Base-by-base conservation (phyloP, 495 filamentous ascomycete genomes). In the Pyrenula massariospora region DNA sequence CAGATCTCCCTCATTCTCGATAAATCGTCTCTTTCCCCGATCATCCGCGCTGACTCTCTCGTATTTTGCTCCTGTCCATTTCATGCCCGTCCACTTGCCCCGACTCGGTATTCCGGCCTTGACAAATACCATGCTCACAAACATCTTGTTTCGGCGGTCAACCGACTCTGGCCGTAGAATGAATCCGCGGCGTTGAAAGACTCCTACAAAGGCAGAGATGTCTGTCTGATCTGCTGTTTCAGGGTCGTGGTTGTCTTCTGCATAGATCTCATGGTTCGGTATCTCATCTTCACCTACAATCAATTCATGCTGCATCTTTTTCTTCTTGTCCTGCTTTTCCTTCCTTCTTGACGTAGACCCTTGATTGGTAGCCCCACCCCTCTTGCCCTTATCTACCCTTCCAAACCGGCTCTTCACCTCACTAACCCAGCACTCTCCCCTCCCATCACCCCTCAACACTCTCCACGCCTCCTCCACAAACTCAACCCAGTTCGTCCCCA, bases 401-500 rank as follows among this genome's bases (percentile, higher is more conserved):
- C 84, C 84, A 63, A 97, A 96, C 12, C 93, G 83, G 54, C 82
- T 87, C 73, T 96, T 97, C 65, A 96, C 95, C 73, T 98, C 93
- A 50, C 89, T 88, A 54, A 98, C 80, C 93, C 93, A 98, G 51
- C 93, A 79, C 73, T 98, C 93, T 55, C 93, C 93, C 63, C 87
- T 88, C 80, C 91, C 93, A 49, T 78, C 76, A 20, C 71, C 56
- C 55, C 88, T 81, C 59, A 97, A 74, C 11, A 97, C 74, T 20
- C 93, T 80, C 70, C 85, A 91, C n/a, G 91, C 90, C 70, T 98
- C 93, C 63, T 96, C 91, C 57, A 97, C 79, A 64, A 96, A 96
- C 58, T 87, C 84, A 21, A 95, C 77, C 89, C 93, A 98, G 71
- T 98, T 98, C 15, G 93, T 97, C 61, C 94, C 93, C 93, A 98